Conservation (phyloP, 2,329 filamentous ascomycete genomes). For the Arthroderma uncinatum region DNA sequence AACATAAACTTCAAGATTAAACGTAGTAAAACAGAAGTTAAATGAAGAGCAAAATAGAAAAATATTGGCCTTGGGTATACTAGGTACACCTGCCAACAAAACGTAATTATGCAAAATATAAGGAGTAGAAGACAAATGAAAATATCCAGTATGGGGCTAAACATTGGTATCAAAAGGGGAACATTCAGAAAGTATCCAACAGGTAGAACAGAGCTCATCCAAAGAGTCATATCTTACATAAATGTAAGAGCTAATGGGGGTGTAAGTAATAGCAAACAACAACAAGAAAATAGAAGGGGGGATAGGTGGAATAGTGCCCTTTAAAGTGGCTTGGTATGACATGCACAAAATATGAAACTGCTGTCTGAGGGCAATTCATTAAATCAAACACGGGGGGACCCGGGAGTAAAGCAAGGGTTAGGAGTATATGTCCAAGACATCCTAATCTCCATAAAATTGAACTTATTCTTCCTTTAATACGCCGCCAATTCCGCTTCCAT, state of each 20-base stretch:
- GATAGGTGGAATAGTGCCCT: constrained; percentile 14
- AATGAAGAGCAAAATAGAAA: neutral
- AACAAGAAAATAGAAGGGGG: constrained; percentile 14
- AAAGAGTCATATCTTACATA: constrained; percentile 2
- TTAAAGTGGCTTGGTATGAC: neutral
- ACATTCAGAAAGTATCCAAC: constrained; percentile 3
- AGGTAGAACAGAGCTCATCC: constrained; percentile 2
- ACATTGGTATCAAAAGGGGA: constrained; percentile 2
- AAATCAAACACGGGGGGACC: neutral
- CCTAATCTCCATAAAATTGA: constrained; percentile 12
- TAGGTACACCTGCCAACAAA: neutral
- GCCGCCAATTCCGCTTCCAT: constrained; percentile 13
- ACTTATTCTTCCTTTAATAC: constrained; percentile 28
- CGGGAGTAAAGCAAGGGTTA: constrained; percentile 14
- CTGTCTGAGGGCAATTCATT: neutral
- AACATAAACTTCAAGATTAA: neutral
- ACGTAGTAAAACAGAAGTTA: neutral
- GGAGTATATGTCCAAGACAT: constrained; percentile 17
- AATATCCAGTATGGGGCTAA: neutral
- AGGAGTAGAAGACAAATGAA: neutral
- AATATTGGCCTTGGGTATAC: neutral
- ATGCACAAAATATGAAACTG: neutral
- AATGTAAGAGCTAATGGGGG: constrained; percentile 12
- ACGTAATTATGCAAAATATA: neutral
- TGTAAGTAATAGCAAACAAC: constrained; percentile 11